Evolutionary conservation across 768 basidiomycete species (phyloP), one percentile per base, ranked within the genome.

Genomic region (Brasilioporus rufonigricans): DNA sequence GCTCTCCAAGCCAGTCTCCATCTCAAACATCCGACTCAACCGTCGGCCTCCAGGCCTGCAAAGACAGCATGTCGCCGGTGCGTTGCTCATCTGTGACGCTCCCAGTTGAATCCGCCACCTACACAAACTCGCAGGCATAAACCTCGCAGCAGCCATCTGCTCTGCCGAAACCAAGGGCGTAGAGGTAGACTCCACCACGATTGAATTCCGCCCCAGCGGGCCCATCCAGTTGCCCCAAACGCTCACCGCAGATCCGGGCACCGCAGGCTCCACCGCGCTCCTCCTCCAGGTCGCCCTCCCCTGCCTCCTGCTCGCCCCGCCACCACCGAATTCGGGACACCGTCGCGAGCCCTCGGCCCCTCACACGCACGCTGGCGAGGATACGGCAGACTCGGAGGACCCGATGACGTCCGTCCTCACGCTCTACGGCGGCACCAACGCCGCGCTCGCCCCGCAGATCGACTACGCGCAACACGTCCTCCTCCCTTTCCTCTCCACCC

Each of bases 351-450:
- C n/a, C n/a, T n/a, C n/a, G n/a, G n/a, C n/a, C n/a, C n/a, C n/a
- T n/a, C n/a, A n/a, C n/a, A n/a, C n/a, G n/a, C n/a, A n/a, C n/a
- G n/a, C n/a, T n/a, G n/a, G n/a, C n/a, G n/a, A n/a, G n/a, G n/a
- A 5, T 5, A 31, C 45, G 16, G 21, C 26, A 2, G 23, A 36
- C 44, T 40, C 31, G 21, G n/a, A 55, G 3, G 33, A 49, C 12
- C 43, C 46, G 1, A n/a, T n/a, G n/a, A 62, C 75, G 1, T 83
- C 85, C 11, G 76, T 72, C 4, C 74, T 91, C 24, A 73, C 72
- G 10, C 76, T 91, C 2, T 72, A 73, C 1, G 89, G 90, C 9
- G 90, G 89, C 3, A 91, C 89, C 3, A 91, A 91, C 57, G 87
- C 87, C 19, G 69, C 74, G 3, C 68, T 77, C 40, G 88, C 89